A percentile compares a stretch with the other conserved stretches of the same genome.
phyloP scores from a whole-genome alignment of 2,329 filamentous ascomycete genomes.

The Moelleriella libera region DNA sequence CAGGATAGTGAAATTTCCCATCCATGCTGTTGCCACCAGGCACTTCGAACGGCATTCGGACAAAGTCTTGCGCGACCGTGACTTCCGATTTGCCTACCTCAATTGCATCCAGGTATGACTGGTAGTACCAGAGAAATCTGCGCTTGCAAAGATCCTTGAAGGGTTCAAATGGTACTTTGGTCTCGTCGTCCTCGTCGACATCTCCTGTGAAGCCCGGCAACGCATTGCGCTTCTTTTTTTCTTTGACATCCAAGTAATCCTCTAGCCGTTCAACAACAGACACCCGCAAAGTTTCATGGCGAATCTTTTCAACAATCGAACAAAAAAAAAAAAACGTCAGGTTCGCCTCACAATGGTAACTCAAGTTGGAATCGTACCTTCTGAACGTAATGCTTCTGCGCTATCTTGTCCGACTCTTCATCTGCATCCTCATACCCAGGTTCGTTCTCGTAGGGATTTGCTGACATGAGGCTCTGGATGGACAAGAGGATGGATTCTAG shows the following conservation, averaged over 20 bases:
- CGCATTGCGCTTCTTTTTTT: too few relatives aligned
- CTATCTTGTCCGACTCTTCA: slow-evolving; percentile 52
- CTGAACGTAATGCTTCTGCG: slow-evolving; percentile 60
- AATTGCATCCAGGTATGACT: slow-evolving; percentile 66
- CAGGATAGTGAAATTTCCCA: slow-evolving; percentile 68
- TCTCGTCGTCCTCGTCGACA: slow-evolving; percentile 37
- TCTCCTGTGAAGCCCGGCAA: too few relatives aligned
- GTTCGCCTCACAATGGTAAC: too few relatives aligned
- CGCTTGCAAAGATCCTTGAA: slow-evolving; percentile 86
- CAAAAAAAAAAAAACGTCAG: not conserved
- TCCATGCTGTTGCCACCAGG: slow-evolving; percentile 64
- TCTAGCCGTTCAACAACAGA: slow-evolving; percentile 79
- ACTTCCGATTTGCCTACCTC: slow-evolving; percentile 49
- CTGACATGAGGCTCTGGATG: slow-evolving; percentile 90
- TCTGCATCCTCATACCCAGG: slow-evolving; percentile 78
- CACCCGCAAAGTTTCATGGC: slow-evolving; percentile 78
- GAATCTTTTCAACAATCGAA: slow-evolving; percentile 44
- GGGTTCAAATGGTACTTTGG: slow-evolving; percentile 56
- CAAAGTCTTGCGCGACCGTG: slow-evolving; percentile 49
- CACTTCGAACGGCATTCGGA: slow-evolving; percentile 75
- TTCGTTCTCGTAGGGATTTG: slow-evolving; percentile 91
- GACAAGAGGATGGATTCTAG: slow-evolving; percentile 89
- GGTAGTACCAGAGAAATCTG: slow-evolving; percentile 91
- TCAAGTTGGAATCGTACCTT: slow-evolving; percentile 40
- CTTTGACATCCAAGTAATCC: slow-evolving; percentile 51